These are phyloP conservation scores for Trichosporon sp. DNA, from an alignment of 1,284 basidiomycete species.

Conservation along the genomic window DNA sequence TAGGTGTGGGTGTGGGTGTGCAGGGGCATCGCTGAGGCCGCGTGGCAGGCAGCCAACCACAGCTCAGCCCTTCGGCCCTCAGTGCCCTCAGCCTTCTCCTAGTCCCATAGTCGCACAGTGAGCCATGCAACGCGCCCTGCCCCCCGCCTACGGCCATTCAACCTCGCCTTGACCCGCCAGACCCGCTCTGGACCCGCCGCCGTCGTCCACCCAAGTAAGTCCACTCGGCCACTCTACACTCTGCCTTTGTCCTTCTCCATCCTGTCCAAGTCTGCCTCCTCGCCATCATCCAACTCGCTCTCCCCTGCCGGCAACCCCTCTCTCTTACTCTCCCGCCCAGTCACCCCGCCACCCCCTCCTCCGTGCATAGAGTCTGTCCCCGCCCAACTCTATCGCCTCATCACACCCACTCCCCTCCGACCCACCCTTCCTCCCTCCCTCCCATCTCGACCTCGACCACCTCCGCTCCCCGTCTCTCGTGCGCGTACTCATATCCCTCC, in stretches of 20 bases:
- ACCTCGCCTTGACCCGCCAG: neutral
- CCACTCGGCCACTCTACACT: neutral
- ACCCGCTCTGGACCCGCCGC: too few species aligned
- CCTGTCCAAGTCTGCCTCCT: neutral
- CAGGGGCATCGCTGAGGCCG: neutral
- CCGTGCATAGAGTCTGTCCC: neutral
- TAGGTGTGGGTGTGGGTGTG: neutral
- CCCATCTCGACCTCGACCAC: neutral
- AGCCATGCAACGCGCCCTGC: neutral
- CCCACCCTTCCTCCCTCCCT: neutral
- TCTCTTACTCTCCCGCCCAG: too few species aligned
- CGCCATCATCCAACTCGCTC: neutral
- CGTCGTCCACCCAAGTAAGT: too few species aligned
- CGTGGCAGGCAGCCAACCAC: neutral
- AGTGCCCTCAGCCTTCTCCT: neutral
- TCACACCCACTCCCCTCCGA: neutral
- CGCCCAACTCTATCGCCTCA: constrained; percentile 9
- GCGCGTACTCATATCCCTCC: constrained; percentile 16
- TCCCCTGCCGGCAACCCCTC: neutral
- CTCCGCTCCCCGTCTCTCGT: neutral
- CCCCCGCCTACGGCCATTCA: neutral
- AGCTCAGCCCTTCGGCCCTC: neutral
- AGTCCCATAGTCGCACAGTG: neutral
- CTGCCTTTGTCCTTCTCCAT: neutral
- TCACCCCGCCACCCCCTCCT: neutral